Evolutionary conservation across 768 basidiomycete species (phyloP).

Genomic region (Tricholoma furcatifolium): DNA sequence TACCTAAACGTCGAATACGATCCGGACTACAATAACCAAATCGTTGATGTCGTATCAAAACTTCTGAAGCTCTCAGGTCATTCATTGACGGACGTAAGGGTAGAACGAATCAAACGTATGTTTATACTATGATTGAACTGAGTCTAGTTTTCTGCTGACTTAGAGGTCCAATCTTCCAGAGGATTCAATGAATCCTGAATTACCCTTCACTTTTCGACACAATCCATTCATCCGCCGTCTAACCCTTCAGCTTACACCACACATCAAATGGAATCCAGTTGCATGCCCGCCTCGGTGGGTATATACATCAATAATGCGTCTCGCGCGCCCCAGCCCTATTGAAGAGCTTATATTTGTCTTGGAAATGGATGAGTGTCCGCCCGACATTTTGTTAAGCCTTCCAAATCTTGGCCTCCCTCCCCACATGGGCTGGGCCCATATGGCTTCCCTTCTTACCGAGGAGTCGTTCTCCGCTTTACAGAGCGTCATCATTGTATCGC

Average conservation of each 20-base stretch:
- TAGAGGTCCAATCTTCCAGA: neutral
- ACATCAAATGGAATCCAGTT: neutral
- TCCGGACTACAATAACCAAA: slow-evolving; percentile 1
- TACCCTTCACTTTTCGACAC: slow-evolving; percentile 2
- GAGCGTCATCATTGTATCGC: neutral
- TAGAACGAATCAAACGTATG: slow-evolving; percentile 3
- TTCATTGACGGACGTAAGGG: neutral
- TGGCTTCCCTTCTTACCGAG: slow-evolving; percentile 3
- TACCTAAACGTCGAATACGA: slow-evolving; percentile 3
- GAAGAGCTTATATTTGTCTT: slow-evolving; percentile 4
- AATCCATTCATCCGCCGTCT: slow-evolving; percentile 5
- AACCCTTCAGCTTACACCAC: slow-evolving; percentile 2
- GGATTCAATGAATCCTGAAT: neutral
- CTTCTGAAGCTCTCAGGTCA: neutral
- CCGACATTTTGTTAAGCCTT: neutral
- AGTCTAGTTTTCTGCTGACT: neutral
- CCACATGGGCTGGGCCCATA: slow-evolving; percentile 1
- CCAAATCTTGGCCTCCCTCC: neutral
- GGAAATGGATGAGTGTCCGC: neutral
- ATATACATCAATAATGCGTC: neutral
- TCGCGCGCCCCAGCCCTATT: neutral
- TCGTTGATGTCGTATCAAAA: neutral
- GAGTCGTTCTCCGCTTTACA: slow-evolving; percentile 4
- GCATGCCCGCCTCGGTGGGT: slow-evolving; percentile 6
- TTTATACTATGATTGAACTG: neutral